These are phyloP conservation scores for Asclepias syriaca DNA, from an alignment of 257 asterid genomes.

Conservation along the genomic window DNA sequence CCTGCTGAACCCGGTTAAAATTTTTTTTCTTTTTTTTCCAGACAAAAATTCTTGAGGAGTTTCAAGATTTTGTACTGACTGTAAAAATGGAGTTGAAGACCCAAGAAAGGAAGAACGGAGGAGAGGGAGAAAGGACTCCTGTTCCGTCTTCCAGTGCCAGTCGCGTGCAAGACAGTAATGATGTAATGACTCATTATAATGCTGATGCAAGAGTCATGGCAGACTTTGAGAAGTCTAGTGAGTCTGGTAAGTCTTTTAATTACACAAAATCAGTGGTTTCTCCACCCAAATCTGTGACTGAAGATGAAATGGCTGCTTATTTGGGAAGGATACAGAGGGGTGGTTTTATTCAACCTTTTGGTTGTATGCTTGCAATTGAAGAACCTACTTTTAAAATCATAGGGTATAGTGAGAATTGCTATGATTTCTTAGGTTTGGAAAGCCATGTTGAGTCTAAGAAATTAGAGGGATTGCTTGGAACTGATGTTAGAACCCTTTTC, in stretches of 20 bases:
- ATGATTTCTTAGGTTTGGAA: constrained; percentile 41
- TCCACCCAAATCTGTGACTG: constrained; percentile 9
- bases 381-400: constrained; percentile 35
- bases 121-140: background rate
- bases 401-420: constrained; percentile 53
- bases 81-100: constrained; percentile 23
- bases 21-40: background rate
- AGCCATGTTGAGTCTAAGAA: constrained; percentile 11
- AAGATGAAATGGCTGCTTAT: constrained; percentile 36
- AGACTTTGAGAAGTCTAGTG: constrained; percentile 43
- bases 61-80: background rate
- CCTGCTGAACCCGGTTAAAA: constrained; percentile 6
- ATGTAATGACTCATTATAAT: constrained; percentile 32
- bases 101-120: constrained; percentile 2
- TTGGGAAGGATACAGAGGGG: constrained; percentile 58
- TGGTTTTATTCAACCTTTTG: constrained; percentile 58
- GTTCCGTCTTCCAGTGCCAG: constrained; percentile 32
- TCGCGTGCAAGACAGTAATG: constrained; percentile 26
- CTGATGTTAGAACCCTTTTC: constrained; percentile 51
- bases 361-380: constrained; percentile 53
- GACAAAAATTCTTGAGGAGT: constrained; percentile 6
- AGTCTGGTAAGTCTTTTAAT: constrained; percentile 43
- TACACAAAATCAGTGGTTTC: constrained; percentile 32
- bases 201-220: constrained; percentile 50
- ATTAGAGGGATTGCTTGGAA: constrained; percentile 30